Conservation (phyloP, 1,284 basidiomycete genomes). For the Cryptococcus depauperatus region DNA sequence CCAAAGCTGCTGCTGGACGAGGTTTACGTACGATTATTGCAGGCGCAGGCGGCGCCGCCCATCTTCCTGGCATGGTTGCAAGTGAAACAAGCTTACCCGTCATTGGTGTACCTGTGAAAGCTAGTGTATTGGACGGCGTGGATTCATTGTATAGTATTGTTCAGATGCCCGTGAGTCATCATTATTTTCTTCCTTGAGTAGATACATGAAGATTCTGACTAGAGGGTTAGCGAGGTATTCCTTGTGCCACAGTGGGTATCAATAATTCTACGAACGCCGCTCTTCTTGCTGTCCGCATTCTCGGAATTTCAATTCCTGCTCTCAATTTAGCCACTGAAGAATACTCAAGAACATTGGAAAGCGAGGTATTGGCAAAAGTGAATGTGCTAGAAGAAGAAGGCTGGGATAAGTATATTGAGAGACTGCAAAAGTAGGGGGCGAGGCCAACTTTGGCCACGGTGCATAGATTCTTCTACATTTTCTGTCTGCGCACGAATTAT, state of each 20-base stretch:
- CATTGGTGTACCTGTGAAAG: slow-evolving; percentile 94
- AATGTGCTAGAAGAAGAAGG: slow-evolving; percentile 67
- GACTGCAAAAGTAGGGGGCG: slow-evolving; percentile 45
- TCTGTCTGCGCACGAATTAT: neutral
- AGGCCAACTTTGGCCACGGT: neutral
- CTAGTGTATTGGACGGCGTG: slow-evolving; percentile 86
- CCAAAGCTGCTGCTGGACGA: slow-evolving; percentile 61
- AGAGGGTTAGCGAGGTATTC: slow-evolving; percentile 74
- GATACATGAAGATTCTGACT: neutral
- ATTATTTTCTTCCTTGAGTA: neutral
- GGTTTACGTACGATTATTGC: slow-evolving; percentile 79
- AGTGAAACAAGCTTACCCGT: slow-evolving; percentile 88
- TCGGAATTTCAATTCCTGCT: slow-evolving; percentile 63
- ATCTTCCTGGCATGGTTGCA: slow-evolving; percentile 97
- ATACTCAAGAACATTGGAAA: slow-evolving; percentile 68
- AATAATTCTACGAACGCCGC: slow-evolving; percentile 94
- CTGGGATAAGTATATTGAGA: slow-evolving; percentile 68
- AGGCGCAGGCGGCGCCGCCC: slow-evolving; percentile 93
- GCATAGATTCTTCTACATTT: neutral
- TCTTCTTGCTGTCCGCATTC: slow-evolving; percentile 80
- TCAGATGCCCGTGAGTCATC: slow-evolving; percentile 83
- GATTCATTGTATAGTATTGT: slow-evolving; percentile 96
- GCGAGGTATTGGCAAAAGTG: slow-evolving; percentile 77
- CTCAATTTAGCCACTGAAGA: slow-evolving; percentile 62
- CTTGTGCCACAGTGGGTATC: slow-evolving; percentile 94